Base-by-base conservation (phyloP, 371 early-diverging fungal species). In the Lichtheimia ramosa region DNA sequence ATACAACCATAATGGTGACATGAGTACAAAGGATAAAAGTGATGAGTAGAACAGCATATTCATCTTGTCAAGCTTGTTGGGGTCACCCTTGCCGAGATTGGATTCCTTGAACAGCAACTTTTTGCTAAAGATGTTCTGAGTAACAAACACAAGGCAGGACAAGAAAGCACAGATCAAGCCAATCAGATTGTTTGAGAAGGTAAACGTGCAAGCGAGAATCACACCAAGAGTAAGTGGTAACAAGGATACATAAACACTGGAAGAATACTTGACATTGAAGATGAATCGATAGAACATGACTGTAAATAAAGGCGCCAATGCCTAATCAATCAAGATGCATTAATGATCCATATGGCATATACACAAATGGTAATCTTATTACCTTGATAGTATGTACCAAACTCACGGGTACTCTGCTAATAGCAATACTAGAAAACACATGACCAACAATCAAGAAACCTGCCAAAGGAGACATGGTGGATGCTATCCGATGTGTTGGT, bases 301-400 rank as follows among this genome's bases (percentile, higher is more conserved):
- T 2, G 96, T 94, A 68, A 96, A 94, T 12, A 96, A 77, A 13
- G 96, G 96, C 15, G 93, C 89, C 2, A 93, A 68, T 18, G 92
- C 92, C 92, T 93, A 64, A 21, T 13, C n/a, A 57, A 52, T 56
- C 23, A 20, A 46, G 42, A 58, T 21, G 21, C 46, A 18, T 21
- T 21, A 46, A 46, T 18, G 12, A 46, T 7, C 28, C 7, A 28
- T 28, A 28, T 34, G 34, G 3, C 10, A 10, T 6, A 10, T 34
- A 54, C 25, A 8, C 34, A 52, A 10, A 28, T 34, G 12, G 5
- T 15, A 51, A 8, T 51, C 4, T 5, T 51, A 14, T 54, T 77
- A 91, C 92, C 87, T 95, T 95, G 66, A 96, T 89, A 5, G 95
- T 94, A 64, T 96, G 94, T 5, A 93, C 91, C 56, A 94, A 82